Base-by-base conservation (phyloP, 2,329 filamentous ascomycete species). In the Daldinia eschscholtzii region DNA sequence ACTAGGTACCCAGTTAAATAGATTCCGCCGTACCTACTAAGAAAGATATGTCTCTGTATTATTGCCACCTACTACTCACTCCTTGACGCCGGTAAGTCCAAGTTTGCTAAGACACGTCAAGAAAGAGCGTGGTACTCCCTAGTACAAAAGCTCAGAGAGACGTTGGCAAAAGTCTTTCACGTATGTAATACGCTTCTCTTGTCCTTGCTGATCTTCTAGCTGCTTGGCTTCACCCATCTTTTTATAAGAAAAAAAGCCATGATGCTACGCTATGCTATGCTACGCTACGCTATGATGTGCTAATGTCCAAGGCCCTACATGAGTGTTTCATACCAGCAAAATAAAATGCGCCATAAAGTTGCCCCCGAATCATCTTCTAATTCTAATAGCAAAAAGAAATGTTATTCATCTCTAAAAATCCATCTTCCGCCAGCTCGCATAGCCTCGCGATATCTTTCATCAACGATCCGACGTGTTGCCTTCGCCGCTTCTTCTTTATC, bases 381-480 rank as follows among this genome's bases (percentile, higher is more conserved):
- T 20, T 60, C 46, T 61, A 52, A 20, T 1, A 39, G 37, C 39
- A 26, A 57, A 59, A 6, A 15, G 48, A 53, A 30, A 39, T 6
- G 7, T 70, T 77, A 91, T 79, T 97, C 94, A 79, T 98, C 94
- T 71, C 88, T 87, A 76, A 97, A 98, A 5, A 92, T 78, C 91
- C 92, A 98, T 69, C 87, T 84, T 0, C 94, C 94, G 4, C 88
- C 89, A 1, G 88, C 87, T 35, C 90, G 88, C 88, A 93, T 92
- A 1, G 96, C 94, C 77, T 98, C 94, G 57, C 90, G 85, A 80
- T 93, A 92, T 76, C 94, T 87, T 75, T 93, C 89, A 71, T 89
- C 86, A 1, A 98, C 85, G 63, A 88, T 86, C 57, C 88, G 83
- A 71, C 85, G 86, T 76, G 92, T 90, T 67, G 88, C 81, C 73